These are phyloP conservation scores for Teunomyces aglyptinius DNA, from an alignment of 805 yeast species.

Conservation along the genomic window DNA sequence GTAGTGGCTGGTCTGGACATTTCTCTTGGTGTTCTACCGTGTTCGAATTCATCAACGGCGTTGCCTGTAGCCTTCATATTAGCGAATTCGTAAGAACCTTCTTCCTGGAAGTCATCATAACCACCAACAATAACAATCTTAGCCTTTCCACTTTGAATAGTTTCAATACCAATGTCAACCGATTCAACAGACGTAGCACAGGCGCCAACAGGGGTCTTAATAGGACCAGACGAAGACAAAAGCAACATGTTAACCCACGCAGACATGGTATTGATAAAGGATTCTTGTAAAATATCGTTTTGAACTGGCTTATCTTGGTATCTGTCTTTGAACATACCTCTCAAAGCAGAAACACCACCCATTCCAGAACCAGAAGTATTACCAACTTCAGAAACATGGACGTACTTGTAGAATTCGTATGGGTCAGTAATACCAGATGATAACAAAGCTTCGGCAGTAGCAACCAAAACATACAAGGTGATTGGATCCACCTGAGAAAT, in stretches of 20 bases:
- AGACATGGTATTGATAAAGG: conserved; percentile 97
- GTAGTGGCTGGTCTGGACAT: conserved; percentile 99
- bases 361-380: conserved; percentile 99
- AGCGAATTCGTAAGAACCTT: conserved; percentile 96
- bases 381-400: conserved; percentile 97
- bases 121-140: conserved; percentile 98
- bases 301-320: conserved; percentile 91
- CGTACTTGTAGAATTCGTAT: conserved; percentile 96
- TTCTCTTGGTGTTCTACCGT: conserved; percentile 96
- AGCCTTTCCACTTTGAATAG: conserved; percentile 90
- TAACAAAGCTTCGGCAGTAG: conserved; percentile 92
- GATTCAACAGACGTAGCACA: conserved; percentile 99
- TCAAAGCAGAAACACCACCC: conserved; percentile 98
- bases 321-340: conserved; percentile 97
- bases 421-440: conserved; percentile 97
- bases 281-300: conserved; percentile 95
- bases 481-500: conserved; percentile 94
- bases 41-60: conserved; percentile 80
- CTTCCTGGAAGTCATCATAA: conserved; percentile 99
- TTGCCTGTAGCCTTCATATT: conserved; percentile 99
- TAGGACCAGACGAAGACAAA: conserved; percentile 96
- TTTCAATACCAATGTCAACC: conserved; percentile 92
- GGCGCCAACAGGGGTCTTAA: conserved; percentile 99
- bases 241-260: conserved; percentile 99
- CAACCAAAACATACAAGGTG: conserved; percentile 86